A percentile compares a stretch with the other conserved stretches of the same genome.
These are phyloP conservation scores for Pogostemon cablin DNA, from an alignment of 257 asterid genomes.

Conservation along the genomic window DNA sequence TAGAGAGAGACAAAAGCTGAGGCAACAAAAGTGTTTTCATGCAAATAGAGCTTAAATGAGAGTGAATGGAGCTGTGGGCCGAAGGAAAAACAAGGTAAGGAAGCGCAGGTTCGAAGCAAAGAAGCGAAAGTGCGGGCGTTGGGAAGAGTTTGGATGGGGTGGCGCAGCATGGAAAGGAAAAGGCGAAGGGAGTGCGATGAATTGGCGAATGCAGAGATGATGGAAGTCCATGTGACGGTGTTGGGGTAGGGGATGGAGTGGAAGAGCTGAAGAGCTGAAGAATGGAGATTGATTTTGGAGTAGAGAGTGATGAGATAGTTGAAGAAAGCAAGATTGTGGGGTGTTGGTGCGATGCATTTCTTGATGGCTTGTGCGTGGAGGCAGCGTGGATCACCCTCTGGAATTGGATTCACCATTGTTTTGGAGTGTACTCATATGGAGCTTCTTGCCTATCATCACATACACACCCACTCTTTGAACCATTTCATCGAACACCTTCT, in stretches of 20 bases:
- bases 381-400: slow-evolving; percentile 56
- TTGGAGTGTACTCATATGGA: background rate
- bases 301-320: slow-evolving; percentile 75
- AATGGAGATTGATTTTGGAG: slow-evolving; percentile 55
- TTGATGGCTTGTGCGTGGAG: slow-evolving; percentile 61
- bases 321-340: slow-evolving; percentile 50
- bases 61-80: slow-evolving; percentile 67
- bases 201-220: slow-evolving; percentile 59
- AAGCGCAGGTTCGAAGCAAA: slow-evolving; percentile 65
- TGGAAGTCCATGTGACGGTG: slow-evolving; percentile 75
- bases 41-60: slow-evolving; percentile 50
- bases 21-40: slow-evolving; percentile 52
- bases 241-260: slow-evolving; percentile 63
- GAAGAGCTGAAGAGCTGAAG: slow-evolving; percentile 61
- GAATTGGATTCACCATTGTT: slow-evolving; percentile 35
- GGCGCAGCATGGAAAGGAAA: slow-evolving; percentile 80
- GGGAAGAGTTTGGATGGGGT: slow-evolving; percentile 50
- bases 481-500: slow-evolving; percentile 18
- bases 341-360: slow-evolving; percentile 36
- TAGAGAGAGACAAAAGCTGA: slow-evolving; percentile 64
- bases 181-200: slow-evolving; percentile 52
- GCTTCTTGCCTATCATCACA: background rate
- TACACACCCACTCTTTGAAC: background rate
- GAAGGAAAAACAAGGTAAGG: slow-evolving; percentile 35
- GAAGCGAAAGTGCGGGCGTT: slow-evolving; percentile 61